Conservation (phyloP, 2,329 filamentous ascomycete species). For the Aspergillus novoparasiticus region DNA sequence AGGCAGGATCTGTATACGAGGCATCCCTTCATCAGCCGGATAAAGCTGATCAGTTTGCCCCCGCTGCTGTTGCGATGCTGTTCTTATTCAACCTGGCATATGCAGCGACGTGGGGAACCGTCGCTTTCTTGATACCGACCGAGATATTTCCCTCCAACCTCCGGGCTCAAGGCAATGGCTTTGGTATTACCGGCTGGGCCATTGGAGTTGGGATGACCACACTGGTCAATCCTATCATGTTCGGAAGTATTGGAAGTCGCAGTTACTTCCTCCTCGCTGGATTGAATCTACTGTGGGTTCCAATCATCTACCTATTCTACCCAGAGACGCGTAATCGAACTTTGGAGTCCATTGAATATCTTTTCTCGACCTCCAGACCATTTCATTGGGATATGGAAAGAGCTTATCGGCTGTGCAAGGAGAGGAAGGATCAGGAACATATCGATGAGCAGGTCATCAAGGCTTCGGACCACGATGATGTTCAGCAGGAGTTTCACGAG, state of each 20-base stretch:
- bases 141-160: constrained; percentile 63
- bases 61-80: constrained; percentile 51
- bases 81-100: constrained; percentile 49
- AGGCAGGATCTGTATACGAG: constrained; percentile 49
- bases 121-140: constrained; percentile 55
- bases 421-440: too few relatives aligned
- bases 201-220: constrained; percentile 59
- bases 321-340: constrained; percentile 56
- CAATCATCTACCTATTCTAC: constrained; percentile 53
- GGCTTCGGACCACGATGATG: too few relatives aligned
- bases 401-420: constrained; percentile 29
- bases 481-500: too few relatives aligned
- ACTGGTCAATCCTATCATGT: constrained; percentile 56
- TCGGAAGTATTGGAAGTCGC: constrained; percentile 46
- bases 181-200: constrained; percentile 62
- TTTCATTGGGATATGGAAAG: constrained; percentile 51
- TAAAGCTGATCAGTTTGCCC: constrained; percentile 43
- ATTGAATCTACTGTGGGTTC: constrained; percentile 55
- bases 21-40: constrained; percentile 37
- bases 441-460: too few relatives aligned
- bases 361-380: constrained; percentile 52
- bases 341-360: constrained; percentile 53
- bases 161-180: constrained; percentile 61
- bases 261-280: constrained; percentile 58
- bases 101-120: constrained; percentile 55